Base-by-base conservation (phyloP, 2,329 filamentous ascomycete species). In the Paraconiothyrium sp. region DNA sequence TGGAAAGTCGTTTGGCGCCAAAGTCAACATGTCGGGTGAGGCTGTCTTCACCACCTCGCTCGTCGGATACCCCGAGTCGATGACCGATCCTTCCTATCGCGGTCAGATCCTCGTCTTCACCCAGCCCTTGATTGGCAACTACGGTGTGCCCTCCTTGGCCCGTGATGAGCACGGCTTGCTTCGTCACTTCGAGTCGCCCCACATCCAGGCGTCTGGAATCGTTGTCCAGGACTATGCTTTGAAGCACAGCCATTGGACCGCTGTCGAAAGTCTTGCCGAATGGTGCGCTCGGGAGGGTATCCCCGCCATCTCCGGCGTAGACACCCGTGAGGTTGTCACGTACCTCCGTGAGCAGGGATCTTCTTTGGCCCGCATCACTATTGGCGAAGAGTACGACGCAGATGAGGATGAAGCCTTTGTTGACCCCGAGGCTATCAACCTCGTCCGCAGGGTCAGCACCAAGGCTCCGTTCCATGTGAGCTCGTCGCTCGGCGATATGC, bases 31-130 rank as follows among this genome's bases (percentile, higher is more conserved):
- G 78, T 97, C 94, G 66, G 95, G 95, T 72, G 95, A 99, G 84
- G 95, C 95, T 49, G 95, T 98, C 79, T 99, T 99, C 85, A 98
- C 95, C 65, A 98, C 95, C 63, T 97, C 94, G 27, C 89, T 98
- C 59, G 95, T 99, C 62, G 95, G 95, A 74, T 99, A 99, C 80
- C 95, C 95, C 70, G 95, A 99, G 85, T 97, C 88, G 49, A 83
- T 90, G 83, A 89, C 88, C 74, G 88, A 90, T 69, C 88, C 88
- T 13, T 90, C 88, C 59, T 90, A 90, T 79, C 87, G 88, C 69
- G 88, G 95, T 70, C 95, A 99, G 84, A 98, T 99, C 71, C 86
- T 99, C 72, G 94, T 98, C 81, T 97, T 98, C 85, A 99, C 95
- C 69, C 94, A 97, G 80, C 95, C 95, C 39, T 84, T 99, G 71